These are phyloP conservation scores for Craterostigma plantagineum DNA, from an alignment of 257 asterid genomes.

Conservation along the genomic window DNA sequence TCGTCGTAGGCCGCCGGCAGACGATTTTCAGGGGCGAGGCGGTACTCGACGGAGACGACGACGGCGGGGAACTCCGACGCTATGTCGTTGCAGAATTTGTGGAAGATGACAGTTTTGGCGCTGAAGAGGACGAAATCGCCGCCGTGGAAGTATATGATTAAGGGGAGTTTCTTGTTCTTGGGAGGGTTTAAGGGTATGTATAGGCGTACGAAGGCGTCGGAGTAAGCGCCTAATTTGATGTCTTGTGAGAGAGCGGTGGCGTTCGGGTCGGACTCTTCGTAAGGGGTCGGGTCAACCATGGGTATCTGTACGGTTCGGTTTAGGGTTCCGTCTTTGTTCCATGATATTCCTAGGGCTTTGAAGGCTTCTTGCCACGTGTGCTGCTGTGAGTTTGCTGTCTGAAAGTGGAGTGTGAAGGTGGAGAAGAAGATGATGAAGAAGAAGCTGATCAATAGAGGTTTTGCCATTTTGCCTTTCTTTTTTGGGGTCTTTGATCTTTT, in stretches of 20 bases:
- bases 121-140: conserved; percentile 5
- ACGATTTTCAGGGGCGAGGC: conserved; percentile 14
- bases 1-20: conserved; percentile 17
- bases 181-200: conserved; percentile 7
- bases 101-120: conserved; percentile 9
- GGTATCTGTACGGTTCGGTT: conserved; percentile 7
- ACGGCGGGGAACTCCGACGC: conserved; percentile 8
- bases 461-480: too few relatives aligned
- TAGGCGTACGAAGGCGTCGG: conserved; percentile 2
- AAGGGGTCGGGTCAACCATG: conserved; percentile 4
- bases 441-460: too few relatives aligned
- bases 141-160: conserved; percentile 4
- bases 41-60: conserved; percentile 11
- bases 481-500: too few relatives aligned
- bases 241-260: conserved; percentile 5
- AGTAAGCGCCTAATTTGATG: not conserved
- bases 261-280: not conserved
- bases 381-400: not conserved
- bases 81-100: conserved; percentile 10
- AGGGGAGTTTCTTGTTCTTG: not conserved
- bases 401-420: too few relatives aligned
- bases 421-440: too few relatives aligned
- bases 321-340: conserved; percentile 7
- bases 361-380: conserved; percentile 11
- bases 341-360: conserved; percentile 4